Percentiles rank a stretch among this genome's conserved stretches.
Conservation (phyloP, 2,329 filamentous ascomycete genomes). For the Juglanconis juglandina region DNA sequence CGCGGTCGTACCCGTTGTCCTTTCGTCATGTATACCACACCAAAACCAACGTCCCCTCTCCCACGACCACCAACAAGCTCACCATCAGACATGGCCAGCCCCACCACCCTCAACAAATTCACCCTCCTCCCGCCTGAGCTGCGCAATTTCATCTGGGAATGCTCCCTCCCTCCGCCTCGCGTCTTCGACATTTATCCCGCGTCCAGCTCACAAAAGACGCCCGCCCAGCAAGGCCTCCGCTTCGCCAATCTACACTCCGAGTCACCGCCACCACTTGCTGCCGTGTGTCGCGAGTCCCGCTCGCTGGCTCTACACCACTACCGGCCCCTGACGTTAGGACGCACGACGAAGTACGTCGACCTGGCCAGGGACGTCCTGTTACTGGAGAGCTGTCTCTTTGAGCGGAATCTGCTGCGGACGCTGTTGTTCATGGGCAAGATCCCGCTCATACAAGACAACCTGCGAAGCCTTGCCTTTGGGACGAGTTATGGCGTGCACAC, state of each 20-base stretch:
- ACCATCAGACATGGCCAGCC: background rate
- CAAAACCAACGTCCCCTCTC: background rate
- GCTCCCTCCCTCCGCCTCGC: slow-evolving; percentile 40
- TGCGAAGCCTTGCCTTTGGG: slow-evolving; percentile 40
- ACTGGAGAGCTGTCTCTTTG: slow-evolving; percentile 45
- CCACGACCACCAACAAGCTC: background rate
- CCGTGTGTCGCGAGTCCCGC: slow-evolving; percentile 43
- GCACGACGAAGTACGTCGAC: slow-evolving; percentile 45
- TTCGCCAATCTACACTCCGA: slow-evolving; percentile 45
- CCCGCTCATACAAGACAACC: slow-evolving; percentile 38
- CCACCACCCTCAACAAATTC: slow-evolving; percentile 27
- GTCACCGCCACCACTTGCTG: slow-evolving; percentile 40
- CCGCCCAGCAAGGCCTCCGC: slow-evolving; percentile 40
- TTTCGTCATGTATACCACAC: background rate
- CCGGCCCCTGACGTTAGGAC: slow-evolving; percentile 40
- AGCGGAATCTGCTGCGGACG: slow-evolving; percentile 44
- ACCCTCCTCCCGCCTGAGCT: slow-evolving; percentile 40
- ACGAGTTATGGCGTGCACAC: slow-evolving; percentile 45
- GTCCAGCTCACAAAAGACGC: slow-evolving; percentile 37
- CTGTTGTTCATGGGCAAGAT: slow-evolving; percentile 45
- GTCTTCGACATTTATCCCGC: slow-evolving; percentile 47
- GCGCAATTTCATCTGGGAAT: slow-evolving; percentile 44
- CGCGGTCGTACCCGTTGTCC: background rate
- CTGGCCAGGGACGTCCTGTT: slow-evolving; percentile 43
- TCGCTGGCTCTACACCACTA: slow-evolving; percentile 41